Percentiles rank a stretch among this genome's conserved stretches.
Evolutionary conservation across 345 rosid genomes (phyloP).

Genomic region (Noccaea caerulescens): DNA sequence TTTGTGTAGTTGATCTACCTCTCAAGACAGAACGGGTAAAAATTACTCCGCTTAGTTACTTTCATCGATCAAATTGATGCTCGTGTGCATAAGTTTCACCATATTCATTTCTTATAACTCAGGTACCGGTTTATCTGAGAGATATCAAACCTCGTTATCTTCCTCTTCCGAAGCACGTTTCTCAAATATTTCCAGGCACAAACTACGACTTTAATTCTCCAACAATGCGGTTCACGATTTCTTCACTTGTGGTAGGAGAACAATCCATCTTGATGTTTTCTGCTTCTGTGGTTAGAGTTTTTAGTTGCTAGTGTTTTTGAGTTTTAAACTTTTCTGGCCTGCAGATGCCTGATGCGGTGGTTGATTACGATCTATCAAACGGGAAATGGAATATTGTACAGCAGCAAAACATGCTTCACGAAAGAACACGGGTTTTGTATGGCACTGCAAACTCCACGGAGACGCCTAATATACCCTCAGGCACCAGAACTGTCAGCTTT

Average conservation of each 20-base stretch:
- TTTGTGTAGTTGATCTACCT: slow-evolving; percentile 81
- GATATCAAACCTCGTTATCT: slow-evolving; percentile 71
- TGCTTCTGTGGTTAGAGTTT: not conserved
- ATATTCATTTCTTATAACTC: slow-evolving; percentile 29
- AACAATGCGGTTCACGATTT: slow-evolving; percentile 81
- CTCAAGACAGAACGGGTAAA: slow-evolving; percentile 62
- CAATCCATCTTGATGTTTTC: slow-evolving; percentile 10
- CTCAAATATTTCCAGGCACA: slow-evolving; percentile 80
- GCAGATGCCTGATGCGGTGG: slow-evolving; percentile 97
- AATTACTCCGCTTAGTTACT: slow-evolving; percentile 20
- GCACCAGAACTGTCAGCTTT: slow-evolving; percentile 43
- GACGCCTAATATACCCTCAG: slow-evolving; percentile 46
- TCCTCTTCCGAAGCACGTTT: slow-evolving; percentile 79
- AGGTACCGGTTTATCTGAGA: slow-evolving; percentile 61
- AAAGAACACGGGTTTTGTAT: slow-evolving; percentile 84
- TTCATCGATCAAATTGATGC: slow-evolving; percentile 1
- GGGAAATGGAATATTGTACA: slow-evolving; percentile 91
- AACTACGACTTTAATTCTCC: slow-evolving; percentile 82
- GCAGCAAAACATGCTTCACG: slow-evolving; percentile 93
- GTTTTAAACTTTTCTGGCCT: slow-evolving; percentile 7
- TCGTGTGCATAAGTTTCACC: slow-evolving; percentile 23
- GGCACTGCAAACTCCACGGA: slow-evolving; percentile 63
- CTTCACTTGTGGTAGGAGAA: slow-evolving; percentile 85
- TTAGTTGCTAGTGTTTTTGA: slow-evolving; percentile 1
- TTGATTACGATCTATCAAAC: slow-evolving; percentile 80